These are phyloP conservation scores for Ceratocystis eucalypticola DNA, from an alignment of 2,329 filamentous ascomycete species.

Conservation along the genomic window DNA sequence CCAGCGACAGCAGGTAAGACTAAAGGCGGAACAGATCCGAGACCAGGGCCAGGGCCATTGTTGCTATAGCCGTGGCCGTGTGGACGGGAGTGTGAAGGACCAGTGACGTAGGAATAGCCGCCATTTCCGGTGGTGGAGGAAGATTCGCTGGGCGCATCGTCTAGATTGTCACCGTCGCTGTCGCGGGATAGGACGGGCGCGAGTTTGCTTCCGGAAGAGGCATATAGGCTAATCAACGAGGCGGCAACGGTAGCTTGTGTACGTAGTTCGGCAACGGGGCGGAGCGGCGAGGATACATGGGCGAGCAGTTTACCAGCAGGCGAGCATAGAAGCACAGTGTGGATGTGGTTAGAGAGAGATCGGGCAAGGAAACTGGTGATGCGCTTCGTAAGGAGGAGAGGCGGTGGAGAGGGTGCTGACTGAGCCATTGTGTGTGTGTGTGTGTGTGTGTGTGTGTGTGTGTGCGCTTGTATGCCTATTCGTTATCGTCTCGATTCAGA, in stretches of 20 bases:
- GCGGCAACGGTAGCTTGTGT: conserved; percentile 51
- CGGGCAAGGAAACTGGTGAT: conserved; percentile 47
- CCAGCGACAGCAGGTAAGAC: not conserved
- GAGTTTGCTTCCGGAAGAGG: conserved; percentile 31
- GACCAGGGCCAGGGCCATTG: not conserved
- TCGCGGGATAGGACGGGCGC: conserved; percentile 31
- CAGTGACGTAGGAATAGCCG: not conserved
- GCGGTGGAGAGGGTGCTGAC: conserved; percentile 33
- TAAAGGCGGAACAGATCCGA: too few relatives aligned
- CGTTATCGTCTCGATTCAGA: not conserved
- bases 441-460: not conserved
- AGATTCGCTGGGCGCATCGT: conserved; percentile 16
- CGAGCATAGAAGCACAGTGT: conserved; percentile 47
- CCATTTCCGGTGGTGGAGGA: conserved; percentile 10
- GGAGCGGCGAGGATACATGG: conserved; percentile 41
- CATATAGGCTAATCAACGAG: conserved; percentile 47
- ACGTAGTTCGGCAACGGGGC: conserved; percentile 43
- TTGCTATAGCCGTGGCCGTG: not conserved
- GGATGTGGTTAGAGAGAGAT: conserved; percentile 43
- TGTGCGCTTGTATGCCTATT: not conserved
- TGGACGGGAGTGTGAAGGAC: not conserved
- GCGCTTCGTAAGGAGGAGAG: conserved; percentile 51
- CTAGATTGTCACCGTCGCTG: conserved; percentile 22
- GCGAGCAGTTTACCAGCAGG: conserved; percentile 50
- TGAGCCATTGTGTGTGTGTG: conserved; percentile 26